Evolutionary conservation across 345 rosid species (phyloP), one percentile per base, ranked within the genome.

Genomic region (Jatropha curcas): DNA sequence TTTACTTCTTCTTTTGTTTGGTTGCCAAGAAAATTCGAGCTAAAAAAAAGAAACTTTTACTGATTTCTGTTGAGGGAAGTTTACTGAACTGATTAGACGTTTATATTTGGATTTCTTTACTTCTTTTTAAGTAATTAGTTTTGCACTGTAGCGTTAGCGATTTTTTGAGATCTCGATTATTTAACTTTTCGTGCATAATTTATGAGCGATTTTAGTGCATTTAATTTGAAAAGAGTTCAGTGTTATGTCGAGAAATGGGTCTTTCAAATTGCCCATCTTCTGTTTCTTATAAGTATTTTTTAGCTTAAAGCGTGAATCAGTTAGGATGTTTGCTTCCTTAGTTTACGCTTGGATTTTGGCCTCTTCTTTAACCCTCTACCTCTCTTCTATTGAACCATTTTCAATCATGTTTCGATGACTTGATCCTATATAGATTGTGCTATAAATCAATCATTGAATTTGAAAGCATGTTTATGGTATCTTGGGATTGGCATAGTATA

Each of bases 81-180:
- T 58, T 8, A 30, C 4, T 24, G 13, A n/a, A 56, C 33, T 56
- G 60, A 10, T 58, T 16, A 28, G 33, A 25, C 8, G 16, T 11
- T 17, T 35, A 17, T 16, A 6, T 60, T 60, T 60, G 64, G 22
- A 31, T 60, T 31, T 60, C 14, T 14, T 43, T 12, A 25, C 51
- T 39, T 60, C 53, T 17, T 16, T 48, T 48, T 48, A 48, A 48
- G 1, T 48, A 16, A 48, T 48, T 48, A n/a, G 53, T 4, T 31
- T 33, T 0, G 19, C 24, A 43, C 9, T 43, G 7, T 0, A 43
- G n/a, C 33, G 14, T 25, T 46, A 43, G 6, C n/a, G 55, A 17
- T 17, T 24, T n/a, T 65, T 28, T 45, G 55, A 65, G 56, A n/a
- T 63, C 67, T 63, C 13, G 41, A 39, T 63, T 63, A 4, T 22